Base-by-base conservation (phyloP, 768 basidiomycete species). In the Leccinum arenicola region DNA sequence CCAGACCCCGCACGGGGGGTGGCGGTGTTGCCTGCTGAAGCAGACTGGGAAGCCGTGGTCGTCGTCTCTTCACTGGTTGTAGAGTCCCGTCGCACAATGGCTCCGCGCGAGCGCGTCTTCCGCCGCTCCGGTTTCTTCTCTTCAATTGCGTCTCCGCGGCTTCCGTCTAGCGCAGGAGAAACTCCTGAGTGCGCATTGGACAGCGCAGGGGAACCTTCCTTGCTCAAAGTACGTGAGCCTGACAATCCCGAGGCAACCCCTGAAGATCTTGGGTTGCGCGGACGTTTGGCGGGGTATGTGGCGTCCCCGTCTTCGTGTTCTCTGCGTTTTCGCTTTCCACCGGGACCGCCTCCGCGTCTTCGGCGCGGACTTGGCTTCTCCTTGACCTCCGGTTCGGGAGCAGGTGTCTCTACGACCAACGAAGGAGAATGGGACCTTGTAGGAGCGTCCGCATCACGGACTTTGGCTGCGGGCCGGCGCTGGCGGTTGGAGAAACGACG, bases 231-330 rank as follows among this genome's bases (percentile, higher is more conserved):
- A 64, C 61, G 72, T 52, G 57, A 59, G 33, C 66, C 54, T 14
- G 55, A 23, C 50, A 56, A 35, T 6, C 63, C 57, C 14, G 62
- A 58, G 11, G 60, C 33, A 67, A 64, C 29, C 57, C 70, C 64
- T 47, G 71, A 71, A 14, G 66, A 78, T 60, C 87, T 74, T 6
- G 84, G 79, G 56, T 79, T 75, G 27, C 87, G 80, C 19, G 84
- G 77, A 25, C 85, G 80, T 72, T 87, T 89, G 11, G 86, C 84
- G n/a, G 87, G 86, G 66, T 87, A 88, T n/a, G 83, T 81, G 1
- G 82, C 78, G 61, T 88, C 86, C 12, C 80, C 82, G 50, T 87
- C 85, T 48, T 88, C 86, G 7, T 67, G 70, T 33, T 86, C 85
- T 66, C 76, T 84, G 21, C 86, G 77, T 67, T 80, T 85, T 55